phyloP scores from a whole-genome alignment of 306 rosid species.

The Corylus heterophylla region DNA sequence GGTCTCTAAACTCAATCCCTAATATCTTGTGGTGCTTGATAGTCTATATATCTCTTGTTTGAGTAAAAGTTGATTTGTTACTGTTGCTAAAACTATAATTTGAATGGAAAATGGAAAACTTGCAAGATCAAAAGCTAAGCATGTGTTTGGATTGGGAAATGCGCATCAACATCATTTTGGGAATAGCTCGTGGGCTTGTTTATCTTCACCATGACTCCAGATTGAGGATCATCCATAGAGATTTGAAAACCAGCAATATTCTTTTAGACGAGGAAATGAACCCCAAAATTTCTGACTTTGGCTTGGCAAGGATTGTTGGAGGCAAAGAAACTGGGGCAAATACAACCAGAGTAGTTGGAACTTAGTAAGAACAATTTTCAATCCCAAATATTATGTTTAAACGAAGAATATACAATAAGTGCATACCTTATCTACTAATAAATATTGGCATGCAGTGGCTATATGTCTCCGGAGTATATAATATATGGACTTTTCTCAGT shows the following conservation, averaged over 20 bases:
- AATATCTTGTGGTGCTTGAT: not conserved
- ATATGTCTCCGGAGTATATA: slow-evolving; percentile 57
- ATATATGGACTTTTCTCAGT: slow-evolving; percentile 47
- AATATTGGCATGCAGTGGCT: slow-evolving; percentile 30
- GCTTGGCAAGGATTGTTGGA: slow-evolving; percentile 35
- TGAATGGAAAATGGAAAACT: not conserved
- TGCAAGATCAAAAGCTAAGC: slow-evolving; percentile 29
- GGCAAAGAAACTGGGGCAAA: slow-evolving; percentile 34
- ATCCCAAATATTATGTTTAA: not conserved
- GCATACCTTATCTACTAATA: not conserved
- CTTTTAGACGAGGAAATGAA: slow-evolving; percentile 38
- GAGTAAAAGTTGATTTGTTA: not conserved
- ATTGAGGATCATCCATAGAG: slow-evolving; percentile 37
- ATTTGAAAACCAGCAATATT: slow-evolving; percentile 38
- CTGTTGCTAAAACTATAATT: not conserved
- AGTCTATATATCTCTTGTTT: not conserved
- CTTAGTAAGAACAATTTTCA: slow-evolving; percentile 22
- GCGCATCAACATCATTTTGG: slow-evolving; percentile 45
- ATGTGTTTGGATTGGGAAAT: slow-evolving; percentile 35
- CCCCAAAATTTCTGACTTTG: slow-evolving; percentile 43
- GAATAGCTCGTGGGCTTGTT: slow-evolving; percentile 26
- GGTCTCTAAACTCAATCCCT: not conserved
- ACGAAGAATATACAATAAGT: not conserved
- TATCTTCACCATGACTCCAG: slow-evolving; percentile 45
- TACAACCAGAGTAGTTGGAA: slow-evolving; percentile 32